These are phyloP conservation scores for Dryadomyces quercus-mongolicae DNA, from an alignment of 2,329 filamentous ascomycete genomes.

Conservation along the genomic window DNA sequence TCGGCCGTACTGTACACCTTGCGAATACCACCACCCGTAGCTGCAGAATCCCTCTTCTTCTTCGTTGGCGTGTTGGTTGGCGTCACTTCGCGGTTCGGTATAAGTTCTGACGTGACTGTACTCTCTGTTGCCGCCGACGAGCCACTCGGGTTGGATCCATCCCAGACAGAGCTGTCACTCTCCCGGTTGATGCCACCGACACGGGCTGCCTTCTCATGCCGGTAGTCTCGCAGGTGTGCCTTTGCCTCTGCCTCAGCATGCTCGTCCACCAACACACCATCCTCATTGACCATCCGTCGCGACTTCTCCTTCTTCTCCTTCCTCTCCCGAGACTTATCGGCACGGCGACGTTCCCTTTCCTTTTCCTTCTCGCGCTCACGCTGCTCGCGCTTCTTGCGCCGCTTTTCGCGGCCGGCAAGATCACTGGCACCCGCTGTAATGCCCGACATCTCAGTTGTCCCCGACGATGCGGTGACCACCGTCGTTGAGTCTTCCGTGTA, in stretches of 20 bases:
- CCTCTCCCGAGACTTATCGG: conserved; percentile 19
- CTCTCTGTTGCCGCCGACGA: conserved; percentile 24
- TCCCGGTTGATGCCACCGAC: conserved; percentile 83
- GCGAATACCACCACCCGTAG: conserved; percentile 34
- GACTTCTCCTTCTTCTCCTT: conserved; percentile 27
- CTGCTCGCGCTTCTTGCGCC: conserved; percentile 38
- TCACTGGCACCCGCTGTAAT: conserved; percentile 47
- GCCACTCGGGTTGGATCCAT: conserved; percentile 58
- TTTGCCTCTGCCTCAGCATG: conserved; percentile 51
- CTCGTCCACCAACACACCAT: conserved; percentile 51
- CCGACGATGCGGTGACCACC: conserved; percentile 18
- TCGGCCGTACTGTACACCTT: conserved; percentile 51
- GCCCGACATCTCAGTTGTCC: conserved; percentile 29
- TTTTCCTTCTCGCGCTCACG: conserved; percentile 38
- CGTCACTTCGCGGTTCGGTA: conserved; percentile 43
- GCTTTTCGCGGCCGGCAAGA: conserved; percentile 40
- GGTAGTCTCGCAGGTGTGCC: conserved; percentile 68
- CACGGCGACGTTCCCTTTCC: conserved; percentile 24
- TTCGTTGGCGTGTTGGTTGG: conserved; percentile 42
- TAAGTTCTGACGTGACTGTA: conserved; percentile 49
- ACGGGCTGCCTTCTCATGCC: conserved; percentile 71
- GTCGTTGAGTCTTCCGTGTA: conserved; percentile 29
- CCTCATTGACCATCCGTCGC: conserved; percentile 38
- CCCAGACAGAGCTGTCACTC: conserved; percentile 67
- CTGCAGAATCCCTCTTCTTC: conserved; percentile 13